A percentile compares a stretch with the other conserved stretches of the same genome.
Conservation (phyloP, 345 rosid species). For the Gossypium ekmanianum region DNA sequence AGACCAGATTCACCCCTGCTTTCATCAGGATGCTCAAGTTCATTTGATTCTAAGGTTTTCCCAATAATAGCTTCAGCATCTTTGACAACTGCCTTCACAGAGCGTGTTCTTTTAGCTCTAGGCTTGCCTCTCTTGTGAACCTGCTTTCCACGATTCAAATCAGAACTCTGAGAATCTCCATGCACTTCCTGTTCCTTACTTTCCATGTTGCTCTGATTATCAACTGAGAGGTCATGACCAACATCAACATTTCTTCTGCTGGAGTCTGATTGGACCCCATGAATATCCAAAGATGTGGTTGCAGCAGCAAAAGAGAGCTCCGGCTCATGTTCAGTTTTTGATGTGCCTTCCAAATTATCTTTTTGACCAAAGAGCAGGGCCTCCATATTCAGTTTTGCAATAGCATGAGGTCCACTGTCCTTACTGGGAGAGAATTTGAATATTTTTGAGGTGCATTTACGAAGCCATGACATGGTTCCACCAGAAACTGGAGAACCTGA, state of each 20-base stretch:
- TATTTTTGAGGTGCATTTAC: conserved; percentile 78
- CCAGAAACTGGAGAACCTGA: conserved; percentile 48
- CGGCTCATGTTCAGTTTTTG: conserved; percentile 37
- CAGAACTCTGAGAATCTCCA: conserved; percentile 52
- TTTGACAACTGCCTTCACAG: conserved; percentile 74
- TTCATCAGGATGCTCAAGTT: conserved; percentile 41
- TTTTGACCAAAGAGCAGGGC: conserved; percentile 28
- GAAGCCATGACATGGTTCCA: conserved; percentile 72
- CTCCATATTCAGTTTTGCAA: conserved; percentile 31
- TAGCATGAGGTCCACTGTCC: conserved; percentile 39
- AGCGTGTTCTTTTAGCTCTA: conserved; percentile 55
- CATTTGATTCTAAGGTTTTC: conserved; percentile 41
- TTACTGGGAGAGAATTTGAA: conserved; percentile 71
- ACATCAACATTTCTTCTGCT: conserved; percentile 40
- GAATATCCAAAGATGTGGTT: conserved; percentile 42
- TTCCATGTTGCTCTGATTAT: conserved; percentile 52
- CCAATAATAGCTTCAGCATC: conserved; percentile 75
- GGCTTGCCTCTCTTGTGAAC: conserved; percentile 48
- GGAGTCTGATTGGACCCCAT: conserved; percentile 38
- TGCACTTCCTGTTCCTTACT: conserved; percentile 41
- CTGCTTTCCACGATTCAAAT: conserved; percentile 37
- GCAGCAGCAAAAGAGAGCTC: conserved; percentile 42
- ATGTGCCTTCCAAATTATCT: conserved; percentile 33
- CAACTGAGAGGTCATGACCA: conserved; percentile 38
- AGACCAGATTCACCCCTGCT: conserved; percentile 55